phyloP scores from a whole-genome alignment of 83 land plant genomes.

The Picea abies region DNA sequence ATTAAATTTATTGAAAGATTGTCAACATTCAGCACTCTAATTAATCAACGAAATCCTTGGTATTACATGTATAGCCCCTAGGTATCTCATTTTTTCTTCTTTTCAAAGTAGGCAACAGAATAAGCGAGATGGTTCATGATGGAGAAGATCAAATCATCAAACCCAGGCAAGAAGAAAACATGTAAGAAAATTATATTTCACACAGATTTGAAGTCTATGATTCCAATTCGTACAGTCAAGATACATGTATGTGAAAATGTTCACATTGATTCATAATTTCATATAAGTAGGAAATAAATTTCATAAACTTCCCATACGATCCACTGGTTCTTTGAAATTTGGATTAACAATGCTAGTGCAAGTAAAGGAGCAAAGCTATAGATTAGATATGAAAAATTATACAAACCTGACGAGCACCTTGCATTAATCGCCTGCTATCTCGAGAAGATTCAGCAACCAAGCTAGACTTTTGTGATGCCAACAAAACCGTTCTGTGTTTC shows the following conservation, averaged over 20 bases:
- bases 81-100: neutral
- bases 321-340: neutral
- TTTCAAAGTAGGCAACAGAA: neutral
- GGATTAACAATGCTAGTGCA: neutral
- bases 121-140: neutral
- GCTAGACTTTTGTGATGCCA: conserved; percentile 16
- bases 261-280: neutral
- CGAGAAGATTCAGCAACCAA: conserved; percentile 33
- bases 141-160: neutral
- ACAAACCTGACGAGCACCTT: conserved; percentile 63
- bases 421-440: conserved; percentile 39
- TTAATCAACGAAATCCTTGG: neutral
- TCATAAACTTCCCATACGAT: neutral
- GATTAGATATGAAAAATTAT: neutral
- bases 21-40: neutral
- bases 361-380: neutral
- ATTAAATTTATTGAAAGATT: neutral
- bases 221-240: neutral
- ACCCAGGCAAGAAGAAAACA: neutral
- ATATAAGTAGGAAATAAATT: neutral
- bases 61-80: neutral
- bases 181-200: neutral
- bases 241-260: neutral
- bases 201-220: neutral
- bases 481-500: conserved; percentile 1